These are phyloP conservation scores for Onygena corvina DNA, from an alignment of 2,329 filamentous ascomycete species.

Conservation along the genomic window DNA sequence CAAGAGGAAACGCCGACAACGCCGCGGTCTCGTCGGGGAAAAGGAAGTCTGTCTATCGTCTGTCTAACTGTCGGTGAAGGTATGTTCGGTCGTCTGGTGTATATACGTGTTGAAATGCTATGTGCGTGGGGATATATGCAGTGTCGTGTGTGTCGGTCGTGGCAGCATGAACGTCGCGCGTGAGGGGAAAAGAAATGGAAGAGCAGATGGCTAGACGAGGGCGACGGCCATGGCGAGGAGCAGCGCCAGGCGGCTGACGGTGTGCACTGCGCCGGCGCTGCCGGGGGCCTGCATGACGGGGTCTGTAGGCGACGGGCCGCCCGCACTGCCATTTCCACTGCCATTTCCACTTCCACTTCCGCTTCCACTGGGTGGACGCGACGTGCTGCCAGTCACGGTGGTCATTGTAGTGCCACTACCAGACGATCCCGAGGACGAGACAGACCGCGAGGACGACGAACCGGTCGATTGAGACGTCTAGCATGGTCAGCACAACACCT, in stretches of 20 bases:
- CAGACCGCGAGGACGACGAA: not conserved
- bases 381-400: not conserved
- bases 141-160: not conserved
- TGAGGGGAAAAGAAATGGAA: not conserved
- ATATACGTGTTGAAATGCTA: not conserved
- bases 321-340: not conserved
- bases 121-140: not conserved
- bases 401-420: constrained; percentile 1
- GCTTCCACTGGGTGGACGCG: not conserved
- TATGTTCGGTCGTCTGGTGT: not conserved
- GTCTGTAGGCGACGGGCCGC: not conserved
- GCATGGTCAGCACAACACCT: no score
- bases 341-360: not conserved
- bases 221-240: not conserved
- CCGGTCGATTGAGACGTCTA: no score
- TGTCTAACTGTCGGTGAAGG: not conserved
- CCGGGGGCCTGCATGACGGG: constrained; percentile 1
- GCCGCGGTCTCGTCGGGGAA: not conserved
- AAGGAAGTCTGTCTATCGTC: not conserved
- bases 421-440: constrained; percentile 1
- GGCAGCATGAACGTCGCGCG: not conserved
- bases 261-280: not conserved
- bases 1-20: no score
- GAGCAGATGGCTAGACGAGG: not conserved
- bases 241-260: not conserved